Base-by-base conservation (phyloP, 192 early-diverging fungal species). In the Umbelopsis vinacea region DNA sequence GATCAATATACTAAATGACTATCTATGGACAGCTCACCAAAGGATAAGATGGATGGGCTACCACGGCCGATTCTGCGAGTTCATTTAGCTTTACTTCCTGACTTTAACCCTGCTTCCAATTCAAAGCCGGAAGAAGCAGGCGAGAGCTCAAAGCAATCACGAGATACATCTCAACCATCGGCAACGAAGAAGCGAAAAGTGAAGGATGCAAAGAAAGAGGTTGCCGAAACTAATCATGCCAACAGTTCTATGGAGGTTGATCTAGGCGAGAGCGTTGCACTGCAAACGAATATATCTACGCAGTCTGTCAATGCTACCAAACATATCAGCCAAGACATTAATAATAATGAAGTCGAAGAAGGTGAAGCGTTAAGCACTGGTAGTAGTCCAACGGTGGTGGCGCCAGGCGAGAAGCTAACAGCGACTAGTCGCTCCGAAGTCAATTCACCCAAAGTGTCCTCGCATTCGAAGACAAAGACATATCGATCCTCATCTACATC, bases 1-100 rank as follows among this genome's bases (percentile, higher is more conserved):
- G n/a, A 50, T 50, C 48, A 43, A 12, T 4, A 11, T 12, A 21
- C 15, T 50, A 50, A 50, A 50, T 19, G 15, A 19, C 35, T 54
- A 8, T 37, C 35, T 54, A 8, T 37, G 8, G 17, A 26, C 19
- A 63, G 57, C 14, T 63, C 57, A 19, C 4, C 57, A 35, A 35
- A 63, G 33, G 57, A 35, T 17, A 63, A 63, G 33, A 3, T n/a
- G 3, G 35, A 19, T n/a, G 33, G 33, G 17, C 35, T 63, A 63
- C 29, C 57, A 63, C 33, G 57, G 33, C 57, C 57, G 0, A n/a
- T 63, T 37, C 33, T 63, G 15, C 57, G 57, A 35, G 26, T 63
- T n/a, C 57, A 63, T 17, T 26, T 63, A 29, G 57, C 57, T 63
- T 37, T 63, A 37, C 57, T 63, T 35, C 57, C 57, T 3, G 57